A percentile compares a stretch with the other conserved stretches of the same genome.
phyloP scores from a whole-genome alignment of 257 asterid genomes.

The Plectranthus barbatus region DNA sequence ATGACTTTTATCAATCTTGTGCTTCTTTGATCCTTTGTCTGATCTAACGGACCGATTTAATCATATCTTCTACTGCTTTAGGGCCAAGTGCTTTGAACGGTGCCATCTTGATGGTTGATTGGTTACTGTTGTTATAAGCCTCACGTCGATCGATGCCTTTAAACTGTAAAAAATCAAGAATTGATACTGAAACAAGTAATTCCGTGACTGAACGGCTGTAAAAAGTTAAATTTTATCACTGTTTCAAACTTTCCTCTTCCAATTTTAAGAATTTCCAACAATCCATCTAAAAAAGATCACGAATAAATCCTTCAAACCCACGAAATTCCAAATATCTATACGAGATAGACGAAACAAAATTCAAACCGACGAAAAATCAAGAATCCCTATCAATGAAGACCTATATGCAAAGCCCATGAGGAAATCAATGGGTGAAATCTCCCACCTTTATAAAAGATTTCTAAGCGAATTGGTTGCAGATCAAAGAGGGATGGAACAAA shows the following conservation, averaged over 20 bases:
- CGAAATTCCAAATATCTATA: neutral
- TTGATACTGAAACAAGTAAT: neutral
- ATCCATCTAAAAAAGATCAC: neutral
- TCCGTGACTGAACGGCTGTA: neutral
- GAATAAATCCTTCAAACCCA: neutral
- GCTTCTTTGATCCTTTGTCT: too few relatives aligned
- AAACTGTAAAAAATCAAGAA: too few relatives aligned
- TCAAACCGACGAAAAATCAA: neutral
- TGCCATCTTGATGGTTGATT: too few relatives aligned
- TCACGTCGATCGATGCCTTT: too few relatives aligned
- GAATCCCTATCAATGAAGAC: neutral
- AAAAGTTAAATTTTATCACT: neutral
- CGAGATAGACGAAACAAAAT: neutral
- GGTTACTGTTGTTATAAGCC: too few relatives aligned
- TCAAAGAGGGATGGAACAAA: neutral
- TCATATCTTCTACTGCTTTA: too few relatives aligned
- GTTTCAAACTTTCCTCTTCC: neutral
- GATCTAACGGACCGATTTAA: too few relatives aligned
- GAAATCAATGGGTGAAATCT: neutral
- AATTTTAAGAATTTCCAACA: neutral
- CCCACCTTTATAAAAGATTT: slow-evolving; percentile 4
- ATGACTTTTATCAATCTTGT: too few relatives aligned
- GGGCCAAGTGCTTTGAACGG: too few relatives aligned
- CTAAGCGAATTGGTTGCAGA: neutral
- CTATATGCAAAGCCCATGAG: neutral